These are phyloP conservation scores for Phytophthora pisi DNA, from an alignment of 352 stramenopile species.

Conservation along the genomic window DNA sequence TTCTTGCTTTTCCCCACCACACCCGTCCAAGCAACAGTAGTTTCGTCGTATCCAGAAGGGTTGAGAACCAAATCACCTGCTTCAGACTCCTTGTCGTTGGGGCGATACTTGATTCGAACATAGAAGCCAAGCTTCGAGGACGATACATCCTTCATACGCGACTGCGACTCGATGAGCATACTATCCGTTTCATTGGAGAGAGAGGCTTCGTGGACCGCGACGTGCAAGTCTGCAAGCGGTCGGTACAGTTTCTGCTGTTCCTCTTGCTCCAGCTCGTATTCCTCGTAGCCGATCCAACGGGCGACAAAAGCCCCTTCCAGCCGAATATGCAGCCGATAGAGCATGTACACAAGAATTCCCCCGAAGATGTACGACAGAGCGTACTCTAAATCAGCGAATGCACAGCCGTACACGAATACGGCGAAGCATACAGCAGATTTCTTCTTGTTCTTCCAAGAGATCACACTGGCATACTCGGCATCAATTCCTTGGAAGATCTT, in stretches of 20 bases:
- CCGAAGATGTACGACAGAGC: constrained; percentile 68
- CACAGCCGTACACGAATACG: constrained; percentile 66
- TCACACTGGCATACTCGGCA: constrained; percentile 76
- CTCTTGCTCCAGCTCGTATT: constrained; percentile 75
- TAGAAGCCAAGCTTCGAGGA: constrained; percentile 73
- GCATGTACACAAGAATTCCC: constrained; percentile 73
- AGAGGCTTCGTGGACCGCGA: constrained; percentile 77
- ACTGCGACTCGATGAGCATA: constrained; percentile 65
- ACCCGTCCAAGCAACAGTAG: constrained; percentile 76
- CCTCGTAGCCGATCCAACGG: constrained; percentile 81
- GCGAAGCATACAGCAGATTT: constrained; percentile 72
- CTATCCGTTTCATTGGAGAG: constrained; percentile 59
- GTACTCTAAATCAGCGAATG: constrained; percentile 82
- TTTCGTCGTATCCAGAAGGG: constrained; percentile 67
- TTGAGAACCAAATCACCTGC: constrained; percentile 64
- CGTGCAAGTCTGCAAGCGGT: constrained; percentile 68
- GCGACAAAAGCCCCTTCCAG: constrained; percentile 68
- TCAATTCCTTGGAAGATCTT: constrained; percentile 79
- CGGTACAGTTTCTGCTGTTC: constrained; percentile 78
- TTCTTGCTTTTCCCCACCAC: constrained; percentile 62
- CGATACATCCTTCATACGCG: constrained; percentile 61
- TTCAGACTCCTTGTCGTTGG: constrained; percentile 72
- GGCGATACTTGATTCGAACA: constrained; percentile 77
- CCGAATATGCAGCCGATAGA: constrained; percentile 73
- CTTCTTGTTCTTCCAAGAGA: constrained; percentile 87